These are phyloP conservation scores for Harrya chromipes DNA, from an alignment of 768 basidiomycete genomes.

Conservation along the genomic window DNA sequence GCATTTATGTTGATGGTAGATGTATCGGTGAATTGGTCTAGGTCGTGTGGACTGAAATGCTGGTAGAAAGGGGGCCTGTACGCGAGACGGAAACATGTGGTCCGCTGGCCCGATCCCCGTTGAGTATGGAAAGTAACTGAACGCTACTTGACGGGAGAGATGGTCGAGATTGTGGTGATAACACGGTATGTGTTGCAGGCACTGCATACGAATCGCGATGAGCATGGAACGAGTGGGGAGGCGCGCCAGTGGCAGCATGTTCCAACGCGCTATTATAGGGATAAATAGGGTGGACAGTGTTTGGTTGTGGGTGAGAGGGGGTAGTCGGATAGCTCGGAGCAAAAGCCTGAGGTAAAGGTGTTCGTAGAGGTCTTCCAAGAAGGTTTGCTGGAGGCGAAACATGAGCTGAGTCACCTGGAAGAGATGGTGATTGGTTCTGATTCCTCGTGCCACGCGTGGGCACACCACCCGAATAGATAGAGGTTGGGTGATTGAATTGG, in stretches of 20 bases:
- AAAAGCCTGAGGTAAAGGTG: slow-evolving; percentile 15
- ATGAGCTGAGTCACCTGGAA: slow-evolving; percentile 4
- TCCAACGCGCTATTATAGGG: slow-evolving; percentile 10
- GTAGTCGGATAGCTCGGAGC: slow-evolving; percentile 21
- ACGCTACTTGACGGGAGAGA: slow-evolving; percentile 22
- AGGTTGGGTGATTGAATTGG: slow-evolving; percentile 37
- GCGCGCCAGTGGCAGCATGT: slow-evolving; percentile 5
- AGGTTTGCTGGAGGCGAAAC: slow-evolving; percentile 3
- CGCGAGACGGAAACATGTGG: slow-evolving; percentile 7
- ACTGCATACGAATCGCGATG: slow-evolving; percentile 14
- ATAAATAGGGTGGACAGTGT: slow-evolving; percentile 11
- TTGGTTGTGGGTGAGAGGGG: slow-evolving; percentile 10
- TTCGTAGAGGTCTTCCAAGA: slow-evolving; percentile 4
- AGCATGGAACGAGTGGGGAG: slow-evolving; percentile 7
- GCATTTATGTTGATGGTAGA: slow-evolving; percentile 9
- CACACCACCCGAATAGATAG: slow-evolving; percentile 11
- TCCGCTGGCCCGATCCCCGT: slow-evolving; percentile 22
- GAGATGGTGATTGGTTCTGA: slow-evolving; percentile 16
- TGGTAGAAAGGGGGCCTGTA: slow-evolving; percentile 6
- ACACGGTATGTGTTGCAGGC: slow-evolving; percentile 10
- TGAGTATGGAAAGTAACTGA: slow-evolving; percentile 37
- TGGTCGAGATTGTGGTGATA: slow-evolving; percentile 14
- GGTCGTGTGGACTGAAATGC: slow-evolving; percentile 20
- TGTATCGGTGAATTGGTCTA: slow-evolving; percentile 16
- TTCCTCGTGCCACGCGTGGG: slow-evolving; percentile 8